Evolutionary conservation across 352 stramenopile genomes (phyloP).

Genomic region (Globisporangium paroecandrum): DNA sequence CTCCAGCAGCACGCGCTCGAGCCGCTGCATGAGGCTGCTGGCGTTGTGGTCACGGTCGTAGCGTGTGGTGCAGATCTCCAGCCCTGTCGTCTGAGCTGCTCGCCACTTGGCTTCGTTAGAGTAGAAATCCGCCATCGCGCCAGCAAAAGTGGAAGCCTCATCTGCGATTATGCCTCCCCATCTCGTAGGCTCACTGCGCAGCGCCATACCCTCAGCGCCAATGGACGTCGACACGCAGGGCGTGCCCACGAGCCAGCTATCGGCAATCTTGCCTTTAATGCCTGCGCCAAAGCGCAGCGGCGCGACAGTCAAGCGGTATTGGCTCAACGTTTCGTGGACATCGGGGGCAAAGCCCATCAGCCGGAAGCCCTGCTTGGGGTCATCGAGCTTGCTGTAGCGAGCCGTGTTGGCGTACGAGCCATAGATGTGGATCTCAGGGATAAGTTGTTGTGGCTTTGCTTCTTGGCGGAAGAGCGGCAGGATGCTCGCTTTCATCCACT

Average conservation of each 20-base stretch:
- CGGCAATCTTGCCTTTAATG: conserved; percentile 95
- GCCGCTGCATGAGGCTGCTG: conserved; percentile 40
- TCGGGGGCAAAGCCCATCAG: conserved; percentile 82
- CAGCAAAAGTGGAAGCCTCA: conserved; percentile 36
- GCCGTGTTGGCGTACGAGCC: conserved; percentile 67
- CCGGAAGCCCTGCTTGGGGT: conserved; percentile 42
- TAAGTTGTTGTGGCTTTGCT: conserved; percentile 9
- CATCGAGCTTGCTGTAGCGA: conserved; percentile 48
- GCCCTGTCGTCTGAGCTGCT: conserved; percentile 26
- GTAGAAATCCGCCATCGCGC: conserved; percentile 46
- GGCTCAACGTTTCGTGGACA: conserved; percentile 63
- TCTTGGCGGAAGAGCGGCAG: conserved; percentile 64
- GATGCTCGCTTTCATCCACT: conserved; percentile 66
- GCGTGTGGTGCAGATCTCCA: conserved; percentile 27
- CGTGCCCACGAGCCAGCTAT: conserved; percentile 89
- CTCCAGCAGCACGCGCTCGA: conserved; percentile 38
- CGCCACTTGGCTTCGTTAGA: conserved; percentile 35
- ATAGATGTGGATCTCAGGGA: conserved; percentile 82
- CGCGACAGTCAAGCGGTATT: conserved; percentile 79
- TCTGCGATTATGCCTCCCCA: conserved; percentile 65
- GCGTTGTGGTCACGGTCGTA: conserved; percentile 55
- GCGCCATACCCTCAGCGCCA: conserved; percentile 84
- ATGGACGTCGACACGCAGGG: conserved; percentile 89
- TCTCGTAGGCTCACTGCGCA: neutral
- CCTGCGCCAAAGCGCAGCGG: conserved; percentile 91